Percentiles rank a stretch among this genome's conserved stretches.
These are phyloP conservation scores for Wallacemonas sp. DNA, from an alignment of 208 protist genomes.

Conservation along the genomic window DNA sequence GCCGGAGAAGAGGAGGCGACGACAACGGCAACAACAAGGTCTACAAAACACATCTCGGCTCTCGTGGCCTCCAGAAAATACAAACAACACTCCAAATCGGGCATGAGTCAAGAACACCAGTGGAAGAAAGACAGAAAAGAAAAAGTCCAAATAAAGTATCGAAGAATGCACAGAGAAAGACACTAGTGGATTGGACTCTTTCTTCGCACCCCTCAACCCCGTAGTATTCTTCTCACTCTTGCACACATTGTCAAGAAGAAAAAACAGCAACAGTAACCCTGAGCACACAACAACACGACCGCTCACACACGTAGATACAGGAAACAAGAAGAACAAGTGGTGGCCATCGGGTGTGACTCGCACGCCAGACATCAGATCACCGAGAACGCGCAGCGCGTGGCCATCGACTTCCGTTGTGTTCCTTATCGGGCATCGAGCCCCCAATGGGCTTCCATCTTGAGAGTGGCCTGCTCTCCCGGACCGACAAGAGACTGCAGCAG, in stretches of 20 bases:
- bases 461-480: too few relatives aligned
- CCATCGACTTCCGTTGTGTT: too few relatives aligned
- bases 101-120: not conserved
- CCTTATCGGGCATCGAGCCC: too few relatives aligned
- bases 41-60: conserved; percentile 6
- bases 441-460: too few relatives aligned
- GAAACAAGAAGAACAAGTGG: too few relatives aligned
- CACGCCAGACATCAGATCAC: too few relatives aligned
- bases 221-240: conserved; percentile 16
- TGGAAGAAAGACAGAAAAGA: conserved; percentile 6
- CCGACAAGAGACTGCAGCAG: too few relatives aligned
- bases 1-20: not conserved
- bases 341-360: too few relatives aligned
- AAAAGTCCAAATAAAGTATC: not conserved
- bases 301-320: not conserved
- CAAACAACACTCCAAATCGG: too few relatives aligned
- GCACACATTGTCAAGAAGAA: not conserved
- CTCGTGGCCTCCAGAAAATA: not conserved
- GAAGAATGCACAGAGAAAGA: not conserved
- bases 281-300: not conserved
- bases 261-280: not conserved
- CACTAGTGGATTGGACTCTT: not conserved
- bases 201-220: not conserved
- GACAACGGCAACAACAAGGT: not conserved
- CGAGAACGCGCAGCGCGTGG: too few relatives aligned